Percentiles rank a stretch among this genome's conserved stretches.
Conservation (phyloP, 441 rosid genomes). For the Mallotus repandus region DNA sequence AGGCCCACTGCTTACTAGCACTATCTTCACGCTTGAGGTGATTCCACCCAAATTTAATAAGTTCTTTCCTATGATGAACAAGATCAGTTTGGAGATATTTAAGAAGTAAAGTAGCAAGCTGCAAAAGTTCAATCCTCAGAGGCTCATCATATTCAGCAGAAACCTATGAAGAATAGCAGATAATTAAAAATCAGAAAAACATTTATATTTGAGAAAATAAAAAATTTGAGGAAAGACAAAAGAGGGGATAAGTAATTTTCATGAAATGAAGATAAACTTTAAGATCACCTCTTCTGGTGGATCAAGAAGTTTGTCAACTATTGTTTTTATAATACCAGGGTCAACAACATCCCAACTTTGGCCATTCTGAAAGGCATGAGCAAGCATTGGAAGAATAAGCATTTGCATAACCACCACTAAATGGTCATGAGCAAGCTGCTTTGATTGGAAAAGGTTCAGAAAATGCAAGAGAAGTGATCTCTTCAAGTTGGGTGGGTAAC, state of each 20-base stretch:
- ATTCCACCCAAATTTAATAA: constrained; percentile 99
- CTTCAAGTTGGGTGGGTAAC: constrained; percentile 81
- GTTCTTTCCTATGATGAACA: constrained; percentile 97
- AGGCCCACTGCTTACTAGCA: constrained; percentile 99
- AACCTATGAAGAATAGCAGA: constrained; percentile 46
- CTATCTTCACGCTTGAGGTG: constrained; percentile 99
- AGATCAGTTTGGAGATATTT: constrained; percentile 96
- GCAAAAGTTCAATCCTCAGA: constrained; percentile 98
- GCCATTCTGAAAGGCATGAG: constrained; percentile 85
- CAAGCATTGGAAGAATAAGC: constrained; percentile 98
- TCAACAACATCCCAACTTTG: constrained; percentile 99
- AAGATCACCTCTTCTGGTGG: constrained; percentile 93
- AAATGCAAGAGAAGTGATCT: constrained; percentile 80
- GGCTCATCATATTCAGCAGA: constrained; percentile 99
- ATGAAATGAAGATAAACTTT: constrained; percentile 8
- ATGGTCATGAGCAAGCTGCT: constrained; percentile 89
- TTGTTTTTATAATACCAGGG: constrained; percentile 72
- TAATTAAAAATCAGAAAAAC: constrained; percentile 23
- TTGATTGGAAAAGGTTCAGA: constrained; percentile 83
- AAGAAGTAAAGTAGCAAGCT: constrained; percentile 95
- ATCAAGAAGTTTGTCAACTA: constrained; percentile 98
- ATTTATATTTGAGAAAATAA: constrained; percentile 6
- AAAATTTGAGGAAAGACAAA: neutral
- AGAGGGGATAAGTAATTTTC: neutral
- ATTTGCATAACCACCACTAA: constrained; percentile 97